These are phyloP conservation scores for Hanseniaspora singularis DNA, from an alignment of 805 yeast species.

Conservation along the genomic window DNA sequence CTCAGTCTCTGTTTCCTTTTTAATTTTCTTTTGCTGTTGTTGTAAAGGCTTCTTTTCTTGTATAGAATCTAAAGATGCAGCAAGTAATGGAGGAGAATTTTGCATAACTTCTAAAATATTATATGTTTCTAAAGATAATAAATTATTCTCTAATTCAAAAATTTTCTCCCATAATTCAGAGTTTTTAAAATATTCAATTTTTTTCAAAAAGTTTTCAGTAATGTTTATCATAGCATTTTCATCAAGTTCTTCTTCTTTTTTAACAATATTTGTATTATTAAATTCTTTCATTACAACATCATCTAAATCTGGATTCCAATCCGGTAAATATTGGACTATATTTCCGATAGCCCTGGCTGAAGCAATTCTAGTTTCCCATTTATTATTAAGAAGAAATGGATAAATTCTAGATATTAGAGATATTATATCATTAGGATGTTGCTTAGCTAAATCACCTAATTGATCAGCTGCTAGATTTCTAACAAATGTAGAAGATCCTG, in stretches of 20 bases:
- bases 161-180: constrained; percentile 18
- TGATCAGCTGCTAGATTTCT: constrained; percentile 96
- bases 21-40: constrained; percentile 17
- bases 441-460: constrained; percentile 81
- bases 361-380: constrained; percentile 94
- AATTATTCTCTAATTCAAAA: constrained; percentile 30
- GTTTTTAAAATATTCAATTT: constrained; percentile 24
- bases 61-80: constrained; percentile 22
- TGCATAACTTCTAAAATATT: constrained; percentile 37
- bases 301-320: constrained; percentile 71
- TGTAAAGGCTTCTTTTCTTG: constrained; percentile 18
- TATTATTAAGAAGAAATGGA: constrained; percentile 68
- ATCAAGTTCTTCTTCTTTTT: constrained; percentile 15
- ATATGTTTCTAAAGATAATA: constrained; percentile 42
- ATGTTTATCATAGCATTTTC: constrained; percentile 27
- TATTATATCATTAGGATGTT: constrained; percentile 86
- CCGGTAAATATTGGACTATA: constrained; percentile 60
- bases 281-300: constrained; percentile 27
- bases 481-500: constrained; percentile 88
- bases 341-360: constrained; percentile 95
- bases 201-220: constrained; percentile 27
- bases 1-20: constrained; percentile 15
- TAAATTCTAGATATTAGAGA: constrained; percentile 77
- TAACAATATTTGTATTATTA: constrained; percentile 14
- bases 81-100: constrained; percentile 37